Conservation (phyloP, 352 stramenopile genomes). For the Plasmopara halstedii region DNA sequence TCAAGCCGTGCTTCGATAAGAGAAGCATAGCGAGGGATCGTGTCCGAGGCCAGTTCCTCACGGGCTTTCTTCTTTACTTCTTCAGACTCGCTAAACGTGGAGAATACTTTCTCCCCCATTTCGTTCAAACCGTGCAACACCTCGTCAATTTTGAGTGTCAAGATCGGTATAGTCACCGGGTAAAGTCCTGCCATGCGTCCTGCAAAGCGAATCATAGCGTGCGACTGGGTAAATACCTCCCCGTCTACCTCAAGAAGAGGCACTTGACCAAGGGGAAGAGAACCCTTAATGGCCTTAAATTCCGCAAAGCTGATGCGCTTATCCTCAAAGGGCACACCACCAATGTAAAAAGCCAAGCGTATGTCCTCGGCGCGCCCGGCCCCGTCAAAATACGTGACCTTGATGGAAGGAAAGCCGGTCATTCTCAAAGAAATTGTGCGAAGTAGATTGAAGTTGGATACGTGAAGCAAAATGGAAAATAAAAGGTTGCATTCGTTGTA, state of each 20-base stretch:
- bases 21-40: conserved; percentile 21
- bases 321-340: conserved; percentile 50
- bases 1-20: conserved; percentile 25
- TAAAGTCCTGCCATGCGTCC: conserved; percentile 54
- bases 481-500: too few species aligned
- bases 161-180: conserved; percentile 25
- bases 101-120: conserved; percentile 20
- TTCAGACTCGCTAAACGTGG: conserved; percentile 25
- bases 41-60: conserved; percentile 21
- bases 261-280: conserved; percentile 40
- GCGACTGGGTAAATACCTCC: conserved; percentile 42
- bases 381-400: conserved; percentile 52
- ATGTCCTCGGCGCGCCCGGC: conserved; percentile 31
- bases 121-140: conserved; percentile 33
- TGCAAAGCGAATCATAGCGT: conserved; percentile 58
- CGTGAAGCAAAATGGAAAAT: too few species aligned
- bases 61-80: conserved; percentile 27
- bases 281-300: conserved; percentile 30
- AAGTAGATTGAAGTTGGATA: too few species aligned
- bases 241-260: conserved; percentile 51
- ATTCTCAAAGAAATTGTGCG: conserved; percentile 6
- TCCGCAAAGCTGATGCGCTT: conserved; percentile 27
- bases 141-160: conserved; percentile 47
- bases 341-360: conserved; percentile 48
- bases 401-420: conserved; percentile 28